These are phyloP conservation scores for Leccinellum rugosiceps DNA, from an alignment of 768 basidiomycete genomes.

Conservation along the genomic window DNA sequence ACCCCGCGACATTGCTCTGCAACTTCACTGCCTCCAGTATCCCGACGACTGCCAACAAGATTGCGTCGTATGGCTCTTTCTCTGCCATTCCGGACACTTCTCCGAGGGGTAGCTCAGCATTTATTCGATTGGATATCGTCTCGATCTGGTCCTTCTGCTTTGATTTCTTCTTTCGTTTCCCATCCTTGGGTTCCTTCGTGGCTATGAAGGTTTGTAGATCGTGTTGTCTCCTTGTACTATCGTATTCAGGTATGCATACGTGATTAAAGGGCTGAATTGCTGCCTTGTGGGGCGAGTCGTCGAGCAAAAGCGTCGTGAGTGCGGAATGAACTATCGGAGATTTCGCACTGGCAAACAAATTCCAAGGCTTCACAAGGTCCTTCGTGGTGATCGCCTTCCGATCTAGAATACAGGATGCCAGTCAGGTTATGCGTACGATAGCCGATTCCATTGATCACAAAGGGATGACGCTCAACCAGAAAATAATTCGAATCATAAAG, in stretches of 20 bases:
- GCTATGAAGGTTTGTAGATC: slow-evolving; percentile 34
- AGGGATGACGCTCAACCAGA: slow-evolving; percentile 14
- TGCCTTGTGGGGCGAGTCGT: slow-evolving; percentile 54
- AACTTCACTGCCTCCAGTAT: slow-evolving; percentile 56
- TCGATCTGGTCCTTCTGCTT: slow-evolving; percentile 2
- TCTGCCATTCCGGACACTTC: slow-evolving; percentile 1
- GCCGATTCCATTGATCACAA: neutral
- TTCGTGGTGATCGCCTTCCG: slow-evolving; percentile 55
- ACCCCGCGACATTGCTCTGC: slow-evolving; percentile 64
- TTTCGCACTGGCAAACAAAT: slow-evolving; percentile 28
- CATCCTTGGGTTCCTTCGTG: slow-evolving; percentile 12
- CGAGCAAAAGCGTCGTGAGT: slow-evolving; percentile 46
- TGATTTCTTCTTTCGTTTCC: slow-evolving; percentile 4
- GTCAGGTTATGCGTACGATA: slow-evolving; percentile 1
- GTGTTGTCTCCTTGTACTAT: slow-evolving; percentile 37
- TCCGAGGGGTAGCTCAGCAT: neutral
- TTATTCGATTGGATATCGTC: neutral
- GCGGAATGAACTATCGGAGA: slow-evolving; percentile 36
- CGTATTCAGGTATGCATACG: slow-evolving; percentile 71
- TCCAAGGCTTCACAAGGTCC: slow-evolving; percentile 70
- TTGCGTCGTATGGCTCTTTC: slow-evolving; percentile 43
- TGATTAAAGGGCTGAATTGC: slow-evolving; percentile 80
- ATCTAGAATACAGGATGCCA: slow-evolving; percentile 2
- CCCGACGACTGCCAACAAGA: slow-evolving; percentile 61
- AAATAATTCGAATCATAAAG: neutral